Conservation (phyloP, 192 early-diverging fungal species). For the Diversispora eburnea region DNA sequence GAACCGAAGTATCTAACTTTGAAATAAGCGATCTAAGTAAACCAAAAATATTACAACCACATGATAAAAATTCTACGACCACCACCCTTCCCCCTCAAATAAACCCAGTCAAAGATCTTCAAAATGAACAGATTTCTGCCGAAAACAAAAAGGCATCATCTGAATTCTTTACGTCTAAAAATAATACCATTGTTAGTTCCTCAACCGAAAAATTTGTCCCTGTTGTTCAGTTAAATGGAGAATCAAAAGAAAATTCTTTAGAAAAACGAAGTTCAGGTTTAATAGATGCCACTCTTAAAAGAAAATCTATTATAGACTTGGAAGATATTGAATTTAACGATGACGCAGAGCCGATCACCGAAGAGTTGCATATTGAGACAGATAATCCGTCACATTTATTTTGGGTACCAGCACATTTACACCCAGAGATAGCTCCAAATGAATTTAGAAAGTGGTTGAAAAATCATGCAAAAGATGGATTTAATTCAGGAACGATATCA, state of each 20-base stretch:
- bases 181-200: background rate
- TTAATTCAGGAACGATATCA: conserved; percentile 30
- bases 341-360: background rate
- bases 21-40: background rate
- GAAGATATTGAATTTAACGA: background rate
- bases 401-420: conserved; percentile 47
- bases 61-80: background rate
- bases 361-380: conserved; percentile 42
- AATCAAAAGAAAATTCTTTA: background rate
- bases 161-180: background rate
- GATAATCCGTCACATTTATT: conserved; percentile 43
- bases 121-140: no score
- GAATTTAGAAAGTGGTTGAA: conserved; percentile 44
- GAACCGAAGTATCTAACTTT: background rate
- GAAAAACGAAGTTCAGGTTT: background rate
- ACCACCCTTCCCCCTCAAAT: background rate
- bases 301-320: conserved; percentile 18
- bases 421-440: conserved; percentile 47
- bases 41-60: background rate
- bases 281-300: conserved; percentile 12
- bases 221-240: background rate
- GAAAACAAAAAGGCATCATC: background rate
- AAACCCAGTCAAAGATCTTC: no score
- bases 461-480: conserved; percentile 36
- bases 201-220: background rate